These are phyloP conservation scores for Clavariopsis aquatica DNA, from an alignment of 495 filamentous ascomycete genomes.

Conservation along the genomic window DNA sequence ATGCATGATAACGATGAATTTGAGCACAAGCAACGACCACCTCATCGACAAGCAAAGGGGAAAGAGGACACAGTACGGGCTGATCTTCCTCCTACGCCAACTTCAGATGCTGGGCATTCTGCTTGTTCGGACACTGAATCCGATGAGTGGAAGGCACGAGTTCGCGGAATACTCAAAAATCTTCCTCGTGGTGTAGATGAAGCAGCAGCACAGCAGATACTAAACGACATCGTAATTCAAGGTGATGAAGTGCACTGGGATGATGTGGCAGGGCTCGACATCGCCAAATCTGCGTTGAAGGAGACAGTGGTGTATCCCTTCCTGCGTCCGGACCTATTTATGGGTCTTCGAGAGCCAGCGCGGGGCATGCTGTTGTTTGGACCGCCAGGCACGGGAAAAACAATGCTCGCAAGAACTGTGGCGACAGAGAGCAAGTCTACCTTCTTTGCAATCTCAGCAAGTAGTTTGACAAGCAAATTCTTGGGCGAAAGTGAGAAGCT, in stretches of 20 bases:
- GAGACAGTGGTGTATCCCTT: slow-evolving; percentile 98
- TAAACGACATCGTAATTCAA: slow-evolving; percentile 94
- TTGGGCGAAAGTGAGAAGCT: slow-evolving; percentile 96
- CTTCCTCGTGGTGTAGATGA: slow-evolving; percentile 80
- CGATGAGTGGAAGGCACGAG: slow-evolving; percentile 49
- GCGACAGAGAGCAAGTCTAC: slow-evolving; percentile 94
- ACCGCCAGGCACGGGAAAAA: slow-evolving; percentile 95
- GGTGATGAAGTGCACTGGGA: slow-evolving; percentile 96
- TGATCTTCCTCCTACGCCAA: slow-evolving; percentile 31
- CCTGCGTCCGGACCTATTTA: slow-evolving; percentile 91
- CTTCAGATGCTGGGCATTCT: slow-evolving; percentile 42
- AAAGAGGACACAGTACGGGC: slow-evolving; percentile 20
- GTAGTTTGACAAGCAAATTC: slow-evolving; percentile 92
- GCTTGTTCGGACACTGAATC: slow-evolving; percentile 37
- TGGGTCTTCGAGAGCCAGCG: slow-evolving; percentile 90
- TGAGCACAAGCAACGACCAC: slow-evolving; percentile 43
- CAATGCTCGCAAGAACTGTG: slow-evolving; percentile 94
- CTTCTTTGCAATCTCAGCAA: slow-evolving; percentile 96
- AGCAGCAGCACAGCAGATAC: slow-evolving; percentile 80
- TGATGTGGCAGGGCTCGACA: slow-evolving; percentile 87
- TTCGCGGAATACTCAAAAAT: slow-evolving; percentile 68
- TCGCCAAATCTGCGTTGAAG: slow-evolving; percentile 88
- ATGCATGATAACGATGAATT: slow-evolving; percentile 7
- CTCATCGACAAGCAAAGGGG: slow-evolving; percentile 10
- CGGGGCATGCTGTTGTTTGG: slow-evolving; percentile 96